Base-by-base conservation (phyloP, 1,139 yeast genomes). In the Hyphopichia wangnamkhiaoensis region DNA sequence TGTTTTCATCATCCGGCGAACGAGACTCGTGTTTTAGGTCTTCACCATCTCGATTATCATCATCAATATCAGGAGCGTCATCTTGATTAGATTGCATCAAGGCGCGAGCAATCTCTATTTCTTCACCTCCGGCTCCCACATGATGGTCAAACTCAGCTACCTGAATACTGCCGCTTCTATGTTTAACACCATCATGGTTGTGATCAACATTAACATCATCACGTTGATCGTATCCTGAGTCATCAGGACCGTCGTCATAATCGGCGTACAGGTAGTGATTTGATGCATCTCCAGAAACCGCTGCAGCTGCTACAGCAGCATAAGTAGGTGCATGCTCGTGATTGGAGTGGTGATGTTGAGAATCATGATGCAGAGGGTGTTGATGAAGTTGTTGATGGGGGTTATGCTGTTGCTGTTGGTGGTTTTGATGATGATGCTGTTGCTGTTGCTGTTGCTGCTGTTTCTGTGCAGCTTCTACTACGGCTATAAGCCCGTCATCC, bases 101-200 rank as follows among this genome's bases (percentile, higher is more conserved):
- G 0, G 85, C 87, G 34, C 84, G 62, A 0, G 87, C 87, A 46
- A 82, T 82, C 39, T 80, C 85, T 26, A 80, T 76, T 47, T 80
- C 86, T 37, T 75, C 80, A 2, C 63, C 66, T 2, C 78, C 74
- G 1, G 74, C 81, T 32, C 73, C 64, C 2, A 80, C 83, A 42
- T 76, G 80, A 1, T 84, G 83, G 50, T 80, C 85, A 4, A 35
- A 35, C 10, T 30, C 33, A 17, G 34, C 38, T 7, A 77, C 83
- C 0, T 80, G 80, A 1, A 74, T 70, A 28, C 21, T 40, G 25
- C 54, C 25, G 34, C 45, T 42, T 27, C 52, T 36, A 14, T 57
- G 63, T 17, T 49, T 52, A 16, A 21, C 28, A 13, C 39, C 35
- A 12, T 39, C 34, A 23, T 18, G 31, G 21, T 34, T 40, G 15